These are phyloP conservation scores for Nicotiana tomentosiformis DNA, from an alignment of 257 asterid species.

Conservation along the genomic window DNA sequence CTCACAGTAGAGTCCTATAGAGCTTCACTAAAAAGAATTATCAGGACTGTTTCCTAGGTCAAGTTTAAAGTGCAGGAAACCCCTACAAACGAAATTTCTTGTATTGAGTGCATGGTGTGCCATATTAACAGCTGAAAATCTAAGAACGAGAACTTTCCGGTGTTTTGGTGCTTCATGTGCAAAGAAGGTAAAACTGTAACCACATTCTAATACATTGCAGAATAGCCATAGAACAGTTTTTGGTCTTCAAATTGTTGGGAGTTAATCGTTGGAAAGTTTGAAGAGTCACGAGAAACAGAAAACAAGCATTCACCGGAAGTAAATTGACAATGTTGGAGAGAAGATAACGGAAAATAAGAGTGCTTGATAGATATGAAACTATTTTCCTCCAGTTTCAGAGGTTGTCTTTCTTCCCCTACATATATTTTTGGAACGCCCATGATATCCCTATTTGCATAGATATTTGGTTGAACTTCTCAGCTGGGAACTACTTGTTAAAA, in stretches of 20 bases:
- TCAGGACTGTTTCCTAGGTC: background rate
- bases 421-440: background rate
- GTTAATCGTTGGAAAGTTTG: background rate
- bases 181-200: background rate
- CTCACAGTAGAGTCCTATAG: background rate
- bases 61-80: background rate
- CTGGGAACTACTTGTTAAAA: background rate
- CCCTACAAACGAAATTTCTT: background rate
- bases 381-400: background rate
- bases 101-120: background rate
- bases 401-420: background rate
- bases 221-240: background rate
- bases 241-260: background rate
- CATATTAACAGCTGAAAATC: background rate
- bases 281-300: background rate
- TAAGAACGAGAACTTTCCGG: background rate
- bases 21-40: background rate
- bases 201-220: background rate
- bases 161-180: background rate
- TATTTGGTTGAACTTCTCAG: background rate
- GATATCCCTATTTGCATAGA: background rate
- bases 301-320: background rate
- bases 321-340: background rate
- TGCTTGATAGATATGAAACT: background rate
- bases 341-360: background rate